A percentile compares a stretch with the other conserved stretches of the same genome.
These are phyloP conservation scores for Yamadazyma epiphylla DNA, from an alignment of 1,139 yeast species.

Conservation along the genomic window DNA sequence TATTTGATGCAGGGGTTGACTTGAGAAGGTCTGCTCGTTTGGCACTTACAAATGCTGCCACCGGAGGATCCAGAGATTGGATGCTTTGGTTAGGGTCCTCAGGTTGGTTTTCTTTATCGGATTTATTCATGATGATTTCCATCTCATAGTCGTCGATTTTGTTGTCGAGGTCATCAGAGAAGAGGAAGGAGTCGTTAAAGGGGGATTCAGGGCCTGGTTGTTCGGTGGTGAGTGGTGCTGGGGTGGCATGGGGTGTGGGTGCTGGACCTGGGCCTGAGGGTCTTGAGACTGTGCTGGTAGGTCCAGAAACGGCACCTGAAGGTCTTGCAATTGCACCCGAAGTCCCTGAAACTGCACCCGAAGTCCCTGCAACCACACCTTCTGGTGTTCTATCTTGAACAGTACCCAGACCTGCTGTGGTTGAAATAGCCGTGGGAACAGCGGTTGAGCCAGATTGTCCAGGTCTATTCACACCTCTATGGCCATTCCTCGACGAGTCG, in stretches of 20 bases:
- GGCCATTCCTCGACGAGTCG: no score
- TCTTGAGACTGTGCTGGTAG: neutral
- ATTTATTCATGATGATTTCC: constrained; percentile 20
- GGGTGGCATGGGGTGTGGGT: neutral
- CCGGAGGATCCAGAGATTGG: neutral
- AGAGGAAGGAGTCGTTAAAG: constrained; percentile 62
- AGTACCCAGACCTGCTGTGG: no score
- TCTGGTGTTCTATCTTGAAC: neutral
- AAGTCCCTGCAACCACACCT: neutral
- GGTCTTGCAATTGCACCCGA: neutral
- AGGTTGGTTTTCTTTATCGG: constrained; percentile 8
- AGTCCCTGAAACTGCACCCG: neutral
- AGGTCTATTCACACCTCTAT: neutral
- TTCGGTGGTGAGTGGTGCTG: constrained; percentile 3
- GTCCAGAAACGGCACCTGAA: neutral
- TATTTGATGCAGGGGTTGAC: constrained; percentile 33
- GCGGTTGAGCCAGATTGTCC: neutral
- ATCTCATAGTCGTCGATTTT: constrained; percentile 27
- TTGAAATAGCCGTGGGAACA: no score
- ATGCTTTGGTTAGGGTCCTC: neutral
- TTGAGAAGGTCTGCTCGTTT: constrained; percentile 52
- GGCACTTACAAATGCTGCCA: constrained; percentile 53
- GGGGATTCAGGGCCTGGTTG: constrained; percentile 17
- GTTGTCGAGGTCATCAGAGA: constrained; percentile 56
- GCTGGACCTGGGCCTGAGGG: constrained; percentile 1